Conservation (phyloP, 202 grass and related monocot species). For the Panicum virgatum region DNA sequence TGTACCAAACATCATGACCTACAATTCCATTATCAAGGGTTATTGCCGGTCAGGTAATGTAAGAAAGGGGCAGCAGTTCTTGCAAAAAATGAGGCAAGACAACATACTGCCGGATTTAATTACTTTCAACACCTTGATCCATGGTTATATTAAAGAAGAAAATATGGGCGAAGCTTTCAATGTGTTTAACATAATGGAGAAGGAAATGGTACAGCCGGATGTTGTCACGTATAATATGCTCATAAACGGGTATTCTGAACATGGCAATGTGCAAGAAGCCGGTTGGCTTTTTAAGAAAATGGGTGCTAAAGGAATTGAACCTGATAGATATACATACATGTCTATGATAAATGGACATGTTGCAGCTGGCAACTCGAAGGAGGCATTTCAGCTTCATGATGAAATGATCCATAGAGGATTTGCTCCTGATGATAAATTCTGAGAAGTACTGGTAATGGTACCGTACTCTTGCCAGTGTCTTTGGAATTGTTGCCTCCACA, state of each 20-base stretch:
- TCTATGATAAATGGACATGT: conserved; percentile 86
- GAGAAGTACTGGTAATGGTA: conserved; percentile 29
- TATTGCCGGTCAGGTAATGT: conserved; percentile 70
- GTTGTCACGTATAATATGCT: conserved; percentile 83
- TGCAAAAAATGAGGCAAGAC: conserved; percentile 60
- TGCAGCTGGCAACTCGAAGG: conserved; percentile 70
- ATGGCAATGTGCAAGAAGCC: conserved; percentile 72
- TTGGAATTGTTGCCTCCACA: not conserved
- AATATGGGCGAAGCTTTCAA: conserved; percentile 67
- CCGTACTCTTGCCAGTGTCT: not conserved
- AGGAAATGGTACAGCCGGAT: conserved; percentile 65
- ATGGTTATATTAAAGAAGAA: conserved; percentile 86
- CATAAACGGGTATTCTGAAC: conserved; percentile 67
- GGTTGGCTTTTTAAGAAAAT: conserved; percentile 77
- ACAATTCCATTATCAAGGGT: conserved; percentile 91
- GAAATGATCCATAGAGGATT: conserved; percentile 92
- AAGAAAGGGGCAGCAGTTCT: conserved; percentile 64
- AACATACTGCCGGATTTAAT: conserved; percentile 70
- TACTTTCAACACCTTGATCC: conserved; percentile 83
- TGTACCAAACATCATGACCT: conserved; percentile 78
- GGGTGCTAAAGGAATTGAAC: conserved; percentile 54
- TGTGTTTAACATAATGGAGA: conserved; percentile 81
- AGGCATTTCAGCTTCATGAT: conserved; percentile 86
- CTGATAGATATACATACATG: conserved; percentile 89
- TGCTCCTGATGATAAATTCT: conserved; percentile 89